Base-by-base conservation (phyloP, 208 protist species). In the Acanthamoeba lenticulata region DNA sequence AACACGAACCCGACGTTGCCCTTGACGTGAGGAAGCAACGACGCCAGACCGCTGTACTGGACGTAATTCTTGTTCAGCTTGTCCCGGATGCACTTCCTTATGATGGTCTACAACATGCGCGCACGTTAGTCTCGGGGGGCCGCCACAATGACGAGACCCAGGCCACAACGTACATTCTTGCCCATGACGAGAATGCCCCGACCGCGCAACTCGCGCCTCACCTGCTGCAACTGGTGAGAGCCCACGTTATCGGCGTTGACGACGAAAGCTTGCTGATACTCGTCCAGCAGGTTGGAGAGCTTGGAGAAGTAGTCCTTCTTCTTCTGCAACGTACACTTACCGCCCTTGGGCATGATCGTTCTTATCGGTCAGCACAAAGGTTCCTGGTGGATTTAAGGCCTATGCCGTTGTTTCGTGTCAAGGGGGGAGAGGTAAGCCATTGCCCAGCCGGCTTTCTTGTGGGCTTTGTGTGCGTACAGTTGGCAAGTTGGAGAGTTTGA, bases 1-100 rank as follows among this genome's bases (percentile, higher is more conserved):
- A 99, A 99, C 92, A 99, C 97, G 94, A 99, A 97, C 91, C 98
- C 99, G 81, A 99, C 97, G 97, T 99, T 99, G 85, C 97, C 97
- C 79, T 97, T 97, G 91, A 99, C 94, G 83, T 98, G 67, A 34
- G 95, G 83, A 2, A 98, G 44, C 0, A 99, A 93, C 13, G 92
- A 38, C 47, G 97, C 94, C 32, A 98, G 38, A 13, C 96, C 90
- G n/a, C n/a, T n/a, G n/a, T n/a, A n/a, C n/a, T n/a, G n/a, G n/a
- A n/a, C n/a, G n/a, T n/a, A n/a, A n/a, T n/a, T n/a, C 49, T 95
- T 92, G 90, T 96, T 97, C 49, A 86, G 86, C 24, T 97, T 94
- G 81, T 97, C 97, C 93, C 98, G 94, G 47, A 99, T 97, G 94
- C 98, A 98, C 96, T 99, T 99, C 92, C 98, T 98, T 94, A 99